A percentile compares a stretch with the other conserved stretches of the same genome.
phyloP scores from a whole-genome alignment of 1,284 basidiomycete species.

The Chalciporus piperatoides region DNA sequence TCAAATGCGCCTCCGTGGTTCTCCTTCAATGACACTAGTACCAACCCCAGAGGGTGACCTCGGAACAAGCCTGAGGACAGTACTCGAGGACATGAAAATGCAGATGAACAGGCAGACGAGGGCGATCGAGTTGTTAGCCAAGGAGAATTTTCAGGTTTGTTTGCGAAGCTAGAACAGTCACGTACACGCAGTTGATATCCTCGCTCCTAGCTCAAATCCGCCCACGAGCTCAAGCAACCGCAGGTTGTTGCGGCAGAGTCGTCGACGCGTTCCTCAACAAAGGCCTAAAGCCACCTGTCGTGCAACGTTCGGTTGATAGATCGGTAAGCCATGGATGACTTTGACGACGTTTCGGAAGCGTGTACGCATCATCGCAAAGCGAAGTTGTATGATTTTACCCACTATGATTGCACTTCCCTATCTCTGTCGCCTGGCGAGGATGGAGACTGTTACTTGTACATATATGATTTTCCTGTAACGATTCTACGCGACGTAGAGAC shows the following conservation, averaged over 20 bases:
- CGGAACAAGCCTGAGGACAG: constrained; percentile 24
- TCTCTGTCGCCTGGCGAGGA: neutral
- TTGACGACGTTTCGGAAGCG: neutral
- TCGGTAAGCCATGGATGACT: neutral
- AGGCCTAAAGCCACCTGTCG: constrained; percentile 13
- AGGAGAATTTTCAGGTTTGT: constrained; percentile 33
- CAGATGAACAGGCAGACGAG: constrained; percentile 33
- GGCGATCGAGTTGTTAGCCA: constrained; percentile 29
- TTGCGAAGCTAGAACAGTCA: neutral
- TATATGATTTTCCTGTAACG: neutral
- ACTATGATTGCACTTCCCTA: neutral
- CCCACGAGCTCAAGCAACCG: constrained; percentile 13
- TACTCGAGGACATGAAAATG: constrained; percentile 32
- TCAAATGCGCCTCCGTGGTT: constrained; percentile 13
- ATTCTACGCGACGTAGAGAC: neutral
- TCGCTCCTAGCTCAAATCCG: constrained; percentile 20
- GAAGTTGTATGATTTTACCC: neutral
- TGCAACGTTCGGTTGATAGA: neutral
- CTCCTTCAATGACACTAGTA: constrained; percentile 15
- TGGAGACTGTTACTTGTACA: neutral
- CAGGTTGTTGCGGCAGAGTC: constrained; percentile 17
- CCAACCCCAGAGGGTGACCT: constrained; percentile 22
- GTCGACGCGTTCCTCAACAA: constrained; percentile 16
- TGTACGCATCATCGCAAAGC: neutral
- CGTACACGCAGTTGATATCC: constrained; percentile 10